A percentile compares a stretch with the other conserved stretches of the same genome.
phyloP scores from a whole-genome alignment of 2,329 filamentous ascomycete species.

The Paracorniculantispora psalliotae region DNA sequence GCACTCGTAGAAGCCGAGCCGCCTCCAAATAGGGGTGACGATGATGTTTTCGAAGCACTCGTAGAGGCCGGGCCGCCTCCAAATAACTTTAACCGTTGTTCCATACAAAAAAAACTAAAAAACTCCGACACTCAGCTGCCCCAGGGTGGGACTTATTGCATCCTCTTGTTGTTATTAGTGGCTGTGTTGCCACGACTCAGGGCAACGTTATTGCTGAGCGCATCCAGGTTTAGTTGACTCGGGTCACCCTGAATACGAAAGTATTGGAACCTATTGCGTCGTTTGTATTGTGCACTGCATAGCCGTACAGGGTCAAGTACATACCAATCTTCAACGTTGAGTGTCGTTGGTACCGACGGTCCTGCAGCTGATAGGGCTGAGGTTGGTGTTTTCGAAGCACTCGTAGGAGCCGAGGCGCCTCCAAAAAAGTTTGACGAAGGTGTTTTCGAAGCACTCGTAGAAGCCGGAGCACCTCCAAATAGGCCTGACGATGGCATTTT shows the following conservation, averaged over 20 bases:
- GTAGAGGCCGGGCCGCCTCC: too few relatives aligned
- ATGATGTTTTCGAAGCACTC: too few relatives aligned
- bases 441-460: too few relatives aligned
- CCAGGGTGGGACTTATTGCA: conserved; percentile 16
- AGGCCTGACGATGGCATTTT: too few relatives aligned
- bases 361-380: conserved; percentile 69
- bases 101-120: background rate
- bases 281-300: background rate
- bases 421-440: too few relatives aligned
- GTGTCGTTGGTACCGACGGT: conserved; percentile 79
- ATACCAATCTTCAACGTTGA: conserved; percentile 98
- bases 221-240: conserved; percentile 46
- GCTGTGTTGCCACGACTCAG: background rate
- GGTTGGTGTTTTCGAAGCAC: too few relatives aligned
- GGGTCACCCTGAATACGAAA: conserved; percentile 74
- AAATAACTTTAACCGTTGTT: background rate
- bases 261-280: conserved; percentile 66
- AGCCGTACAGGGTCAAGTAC: conserved; percentile 25
- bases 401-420: too few relatives aligned
- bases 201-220: conserved; percentile 16
- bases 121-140: background rate
- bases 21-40: too few relatives aligned
- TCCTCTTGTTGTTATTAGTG: conserved; percentile 7
- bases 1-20: too few relatives aligned
- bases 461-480: too few relatives aligned